phyloP scores from a whole-genome alignment of 352 stramenopile species.

The Discostella stelligera region DNA sequence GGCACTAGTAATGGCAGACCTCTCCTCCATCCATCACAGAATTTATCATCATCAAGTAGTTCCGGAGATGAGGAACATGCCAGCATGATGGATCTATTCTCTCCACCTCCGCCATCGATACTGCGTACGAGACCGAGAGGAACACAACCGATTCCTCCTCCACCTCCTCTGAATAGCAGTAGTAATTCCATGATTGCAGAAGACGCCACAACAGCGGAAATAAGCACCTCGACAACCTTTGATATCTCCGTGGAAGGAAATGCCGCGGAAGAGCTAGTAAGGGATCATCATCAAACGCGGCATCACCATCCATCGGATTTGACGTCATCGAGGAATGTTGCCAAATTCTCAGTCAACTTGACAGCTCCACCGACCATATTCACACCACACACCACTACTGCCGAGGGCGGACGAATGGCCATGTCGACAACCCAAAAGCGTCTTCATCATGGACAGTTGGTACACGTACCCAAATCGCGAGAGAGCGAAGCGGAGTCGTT shows the following conservation, averaged over 20 bases:
- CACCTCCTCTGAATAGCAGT: too few relatives aligned
- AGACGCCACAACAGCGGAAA: background rate
- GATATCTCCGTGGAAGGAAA: background rate
- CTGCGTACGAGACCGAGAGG: conserved; percentile 6
- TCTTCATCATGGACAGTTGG: conserved; percentile 19
- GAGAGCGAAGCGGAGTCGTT: background rate
- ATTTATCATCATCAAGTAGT: conserved; percentile 5
- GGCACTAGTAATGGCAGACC: background rate
- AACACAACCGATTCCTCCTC: background rate
- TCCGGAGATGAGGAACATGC: conserved; percentile 17
- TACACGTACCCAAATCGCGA: conserved; percentile 14
- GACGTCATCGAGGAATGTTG: background rate
- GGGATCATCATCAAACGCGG: background rate
- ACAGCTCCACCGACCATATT: conserved; percentile 21
- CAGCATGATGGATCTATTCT: conserved; percentile 30
- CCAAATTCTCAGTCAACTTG: background rate
- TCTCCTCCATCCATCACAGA: background rate
- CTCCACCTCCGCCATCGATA: conserved; percentile 15
- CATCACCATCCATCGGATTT: background rate
- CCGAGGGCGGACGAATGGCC: conserved; percentile 15
- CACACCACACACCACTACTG: conserved; percentile 13
- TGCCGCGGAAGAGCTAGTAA: background rate
- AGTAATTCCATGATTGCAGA: too few relatives aligned
- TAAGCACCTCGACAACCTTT: background rate
- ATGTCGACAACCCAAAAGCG: conserved; percentile 32